phyloP scores from a whole-genome alignment of 2,329 filamentous ascomycete species.

The Ilyonectria destructans region DNA sequence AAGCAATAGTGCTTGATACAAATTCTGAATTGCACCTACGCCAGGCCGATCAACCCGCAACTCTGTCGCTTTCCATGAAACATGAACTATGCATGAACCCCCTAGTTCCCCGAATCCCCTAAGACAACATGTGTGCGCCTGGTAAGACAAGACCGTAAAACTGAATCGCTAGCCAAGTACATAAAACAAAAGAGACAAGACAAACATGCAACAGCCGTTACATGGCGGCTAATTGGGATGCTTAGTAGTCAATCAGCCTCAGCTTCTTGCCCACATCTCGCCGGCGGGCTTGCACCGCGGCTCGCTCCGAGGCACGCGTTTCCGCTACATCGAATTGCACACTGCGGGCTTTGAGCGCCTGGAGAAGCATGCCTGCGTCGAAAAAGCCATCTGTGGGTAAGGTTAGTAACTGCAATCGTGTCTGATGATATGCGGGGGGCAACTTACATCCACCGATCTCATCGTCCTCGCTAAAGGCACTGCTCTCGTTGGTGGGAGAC shows the following conservation, averaged over 20 bases:
- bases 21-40: constrained; percentile 12
- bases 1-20: not conserved
- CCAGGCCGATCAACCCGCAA: not conserved
- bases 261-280: constrained; percentile 84
- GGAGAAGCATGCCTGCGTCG: constrained; percentile 93
- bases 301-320: constrained; percentile 71
- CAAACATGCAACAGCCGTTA: constrained; percentile 6
- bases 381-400: constrained; percentile 89
- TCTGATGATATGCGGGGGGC: not conserved
- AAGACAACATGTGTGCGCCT: constrained; percentile 15
- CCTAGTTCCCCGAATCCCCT: not conserved
- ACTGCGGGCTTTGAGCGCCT: constrained; percentile 84
- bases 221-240: constrained; percentile 30
- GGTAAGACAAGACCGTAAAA: constrained; percentile 15
- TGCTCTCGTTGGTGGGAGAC: constrained; percentile 79
- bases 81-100: constrained; percentile 12
- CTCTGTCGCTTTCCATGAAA: constrained; percentile 27
- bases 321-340: constrained; percentile 68
- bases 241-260: constrained; percentile 78
- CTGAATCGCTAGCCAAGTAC: constrained; percentile 10
- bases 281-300: constrained; percentile 71
- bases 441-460: constrained; percentile 93
- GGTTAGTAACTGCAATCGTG: constrained; percentile 46
- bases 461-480: constrained; percentile 85
- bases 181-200: not conserved